These are phyloP conservation scores for bread wheat (Triticum aestivum) DNA, from an alignment of 176 grass and related monocot genomes.

Conservation along the genomic window DNA sequence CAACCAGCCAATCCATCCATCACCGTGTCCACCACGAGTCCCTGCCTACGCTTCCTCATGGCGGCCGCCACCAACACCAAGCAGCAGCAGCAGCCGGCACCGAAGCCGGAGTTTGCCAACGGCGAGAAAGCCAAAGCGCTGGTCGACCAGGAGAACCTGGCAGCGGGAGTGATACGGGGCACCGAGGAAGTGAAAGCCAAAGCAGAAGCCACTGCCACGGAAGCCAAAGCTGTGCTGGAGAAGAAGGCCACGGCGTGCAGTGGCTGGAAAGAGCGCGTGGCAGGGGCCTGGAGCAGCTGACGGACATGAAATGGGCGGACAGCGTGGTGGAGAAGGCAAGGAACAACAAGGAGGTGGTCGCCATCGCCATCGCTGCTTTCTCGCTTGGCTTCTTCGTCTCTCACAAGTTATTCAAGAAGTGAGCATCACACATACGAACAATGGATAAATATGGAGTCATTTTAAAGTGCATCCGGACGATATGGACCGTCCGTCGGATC, in stretches of 20 bases:
- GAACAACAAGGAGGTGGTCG: conserved; percentile 48
- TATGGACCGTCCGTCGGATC: no score
- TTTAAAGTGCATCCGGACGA: no score
- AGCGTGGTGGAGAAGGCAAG: conserved; percentile 7
- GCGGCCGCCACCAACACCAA: no score
- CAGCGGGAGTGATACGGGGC: not conserved
- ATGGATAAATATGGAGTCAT: not conserved
- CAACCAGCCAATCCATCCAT: no score
- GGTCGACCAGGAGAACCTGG: not conserved
- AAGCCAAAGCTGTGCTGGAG: not conserved
- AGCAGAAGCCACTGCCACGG: not conserved
- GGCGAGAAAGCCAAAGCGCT: not conserved
- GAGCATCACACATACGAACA: not conserved
- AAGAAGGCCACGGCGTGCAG: not conserved
- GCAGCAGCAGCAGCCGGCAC: no score
- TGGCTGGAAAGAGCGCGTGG: conserved; percentile 13
- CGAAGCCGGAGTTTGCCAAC: not conserved
- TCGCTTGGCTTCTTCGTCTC: conserved; percentile 40
- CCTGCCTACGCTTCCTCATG: no score
- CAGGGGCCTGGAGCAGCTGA: conserved; percentile 10
- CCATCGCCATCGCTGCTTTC: conserved; percentile 23
- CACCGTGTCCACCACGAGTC: no score
- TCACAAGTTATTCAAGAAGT: conserved; percentile 27
- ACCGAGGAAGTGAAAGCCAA: conserved; percentile 5
- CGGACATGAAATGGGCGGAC: conserved; percentile 26